Evolutionary conservation across 1,284 basidiomycete species (phyloP).

Genomic region (Meira miltonrushii): DNA sequence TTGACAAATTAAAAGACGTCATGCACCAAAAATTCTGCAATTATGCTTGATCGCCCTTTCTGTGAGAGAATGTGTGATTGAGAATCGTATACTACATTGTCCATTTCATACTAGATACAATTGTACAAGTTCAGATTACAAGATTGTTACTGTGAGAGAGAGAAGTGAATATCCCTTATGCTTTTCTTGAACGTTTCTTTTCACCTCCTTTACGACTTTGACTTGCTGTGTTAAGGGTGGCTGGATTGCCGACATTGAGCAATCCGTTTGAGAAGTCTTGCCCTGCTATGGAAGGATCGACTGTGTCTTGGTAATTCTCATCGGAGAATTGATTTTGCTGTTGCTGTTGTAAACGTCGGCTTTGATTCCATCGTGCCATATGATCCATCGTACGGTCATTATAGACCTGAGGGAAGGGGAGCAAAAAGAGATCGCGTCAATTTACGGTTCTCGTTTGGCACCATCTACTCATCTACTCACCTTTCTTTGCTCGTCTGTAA

Average conservation of each 20-base stretch:
- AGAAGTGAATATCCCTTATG: not conserved
- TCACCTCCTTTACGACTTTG: no score
- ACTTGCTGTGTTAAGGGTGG: no score
- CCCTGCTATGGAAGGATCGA: no score
- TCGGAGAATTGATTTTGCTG: no score
- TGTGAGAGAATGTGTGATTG: not conserved
- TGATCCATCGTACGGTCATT: constrained; percentile 40
- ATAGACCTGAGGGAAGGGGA: constrained; percentile 19
- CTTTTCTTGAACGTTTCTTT: not conserved
- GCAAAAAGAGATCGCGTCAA: not conserved
- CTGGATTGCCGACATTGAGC: no score
- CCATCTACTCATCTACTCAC: constrained; percentile 8
- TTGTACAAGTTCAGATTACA: not conserved
- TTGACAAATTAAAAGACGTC: constrained; percentile 6
- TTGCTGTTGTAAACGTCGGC: no score
- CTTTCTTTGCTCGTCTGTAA: constrained; percentile 37
- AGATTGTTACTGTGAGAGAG: not conserved
- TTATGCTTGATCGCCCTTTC: not conserved
- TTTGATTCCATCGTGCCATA: constrained; percentile 36
- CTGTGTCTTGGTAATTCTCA: no score
- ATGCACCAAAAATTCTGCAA: no score
- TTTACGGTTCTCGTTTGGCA: not conserved
- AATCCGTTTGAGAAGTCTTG: no score
- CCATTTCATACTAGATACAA: not conserved
- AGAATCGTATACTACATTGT: not conserved